Conservation (phyloP, 768 basidiomycete genomes). For the Amanita pallidorosea region DNA sequence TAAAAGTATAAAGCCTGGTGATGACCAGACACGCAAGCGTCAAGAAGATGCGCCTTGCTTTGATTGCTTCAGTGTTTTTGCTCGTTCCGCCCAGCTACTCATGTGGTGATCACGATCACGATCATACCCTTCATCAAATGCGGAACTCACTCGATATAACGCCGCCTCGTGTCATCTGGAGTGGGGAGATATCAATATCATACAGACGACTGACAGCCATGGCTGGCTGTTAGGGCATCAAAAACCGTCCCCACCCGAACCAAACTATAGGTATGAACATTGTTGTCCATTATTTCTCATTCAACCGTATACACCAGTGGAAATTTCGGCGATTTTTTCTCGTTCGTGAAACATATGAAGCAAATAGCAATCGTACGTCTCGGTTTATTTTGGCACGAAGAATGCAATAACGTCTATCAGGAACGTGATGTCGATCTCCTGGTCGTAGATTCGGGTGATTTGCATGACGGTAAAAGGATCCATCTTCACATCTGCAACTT, state of each 20-base stretch:
- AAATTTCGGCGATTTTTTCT: slow-evolving; percentile 64
- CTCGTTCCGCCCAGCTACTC: background rate
- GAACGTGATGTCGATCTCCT: slow-evolving; percentile 73
- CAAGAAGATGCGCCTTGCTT: background rate
- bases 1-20: too few species aligned
- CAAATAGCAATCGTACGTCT: slow-evolving; percentile 42
- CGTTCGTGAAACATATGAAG: slow-evolving; percentile 62
- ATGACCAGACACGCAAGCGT: background rate
- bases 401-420: slow-evolving; percentile 14
- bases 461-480: slow-evolving; percentile 45
- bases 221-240: slow-evolving; percentile 71
- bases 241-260: slow-evolving; percentile 59
- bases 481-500: background rate
- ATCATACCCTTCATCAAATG: background rate
- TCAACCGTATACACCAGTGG: slow-evolving; percentile 15
- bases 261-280: slow-evolving; percentile 47
- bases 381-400: background rate
- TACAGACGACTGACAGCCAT: slow-evolving; percentile 80
- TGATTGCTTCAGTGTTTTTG: background rate
- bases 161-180: slow-evolving; percentile 55
- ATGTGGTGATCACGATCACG: background rate
- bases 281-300: background rate
- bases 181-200: slow-evolving; percentile 86
- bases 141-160: background rate
- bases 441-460: slow-evolving; percentile 68